These are phyloP conservation scores for Crithidia thermophila DNA, from an alignment of 208 protist species.

Conservation along the genomic window DNA sequence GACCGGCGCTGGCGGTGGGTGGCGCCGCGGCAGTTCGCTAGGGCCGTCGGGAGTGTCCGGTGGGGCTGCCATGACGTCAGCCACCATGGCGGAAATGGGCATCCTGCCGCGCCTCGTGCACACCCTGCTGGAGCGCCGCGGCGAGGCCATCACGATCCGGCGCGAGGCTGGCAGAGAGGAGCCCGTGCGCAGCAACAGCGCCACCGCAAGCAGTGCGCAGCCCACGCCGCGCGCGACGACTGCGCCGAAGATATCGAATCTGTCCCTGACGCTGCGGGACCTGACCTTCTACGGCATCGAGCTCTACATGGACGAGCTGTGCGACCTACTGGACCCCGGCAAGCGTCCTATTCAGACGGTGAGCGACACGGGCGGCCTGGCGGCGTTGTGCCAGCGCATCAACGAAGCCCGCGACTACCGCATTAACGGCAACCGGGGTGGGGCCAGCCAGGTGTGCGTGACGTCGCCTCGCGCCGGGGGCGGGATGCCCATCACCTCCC, in stretches of 20 bases:
- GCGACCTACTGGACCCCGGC: constrained; percentile 74
- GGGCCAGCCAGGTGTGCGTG: constrained; percentile 9
- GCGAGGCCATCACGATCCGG: constrained; percentile 47
- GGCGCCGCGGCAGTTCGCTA: neutral
- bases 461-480: constrained; percentile 35
- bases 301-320: constrained; percentile 86
- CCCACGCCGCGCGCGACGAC: constrained; percentile 1
- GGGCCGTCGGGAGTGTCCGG: neutral
- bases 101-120: constrained; percentile 81
- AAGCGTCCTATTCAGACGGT: constrained; percentile 68
- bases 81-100: constrained; percentile 50
- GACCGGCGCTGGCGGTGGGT: constrained; percentile 1
- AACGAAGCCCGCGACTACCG: constrained; percentile 43
- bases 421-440: constrained; percentile 25
- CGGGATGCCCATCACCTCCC: constrained; percentile 62
- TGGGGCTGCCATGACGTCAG: constrained; percentile 2
- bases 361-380: constrained; percentile 75
- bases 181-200: neutral
- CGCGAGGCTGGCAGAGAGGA: constrained; percentile 19
- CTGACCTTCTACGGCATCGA: constrained; percentile 87
- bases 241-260: constrained; percentile 12
- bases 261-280: constrained; percentile 61
- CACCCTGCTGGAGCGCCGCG: constrained; percentile 75
- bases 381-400: constrained; percentile 64
- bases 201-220: constrained; percentile 3